Evolutionary conservation across 2,329 filamentous ascomycete genomes (phyloP), one percentile per base, ranked within the genome.

Genomic region (Calcarisporium arbuscula): DNA sequence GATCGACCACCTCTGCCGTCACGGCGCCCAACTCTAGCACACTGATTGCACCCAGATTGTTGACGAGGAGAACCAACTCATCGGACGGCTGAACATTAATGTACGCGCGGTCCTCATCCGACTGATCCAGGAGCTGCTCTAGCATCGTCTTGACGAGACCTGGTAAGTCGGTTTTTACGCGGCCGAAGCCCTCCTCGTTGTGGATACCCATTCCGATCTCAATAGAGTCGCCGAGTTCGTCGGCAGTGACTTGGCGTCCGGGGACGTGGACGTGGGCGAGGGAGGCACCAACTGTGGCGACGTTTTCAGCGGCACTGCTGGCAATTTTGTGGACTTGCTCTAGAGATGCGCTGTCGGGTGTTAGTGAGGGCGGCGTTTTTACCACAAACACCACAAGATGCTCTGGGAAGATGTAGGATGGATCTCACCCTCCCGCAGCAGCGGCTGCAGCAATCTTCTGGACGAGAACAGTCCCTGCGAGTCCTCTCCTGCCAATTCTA

Each of bases 401-500:
- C n/a, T n/a, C n/a, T n/a, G n/a, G n/a, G n/a, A n/a, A n/a, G n/a
- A n/a, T n/a, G n/a, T n/a, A n/a, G n/a, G n/a, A n/a, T n/a, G 34
- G 17, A 15, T 18, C 43, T 36, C 37, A 41, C 43, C 42, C 45
- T 20, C 42, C 34, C 20, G 46, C 47, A 11, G 78, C 78, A 42
- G 80, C 51, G 11, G 79, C 79, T 12, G 78, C 77, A 28, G 72
- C 67, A 52, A 81, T 74, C 64, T 84, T 83, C 40, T 79, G 62
- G 3, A 83, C 72, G 25, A 83, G 54, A 16, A 81, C 73, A 25
- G 77, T 80, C 26, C 80, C 80, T 12, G 76, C 79, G 49, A 84
- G 77, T 19, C 83, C 82, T 60, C 82, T 70, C 41, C 82, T 65
- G 1, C 82, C 83, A 14, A 86, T 81, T 46, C 85, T 85, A 4